These are phyloP conservation scores for Grammothele lineata DNA, from an alignment of 768 basidiomycete species.

Conservation along the genomic window DNA sequence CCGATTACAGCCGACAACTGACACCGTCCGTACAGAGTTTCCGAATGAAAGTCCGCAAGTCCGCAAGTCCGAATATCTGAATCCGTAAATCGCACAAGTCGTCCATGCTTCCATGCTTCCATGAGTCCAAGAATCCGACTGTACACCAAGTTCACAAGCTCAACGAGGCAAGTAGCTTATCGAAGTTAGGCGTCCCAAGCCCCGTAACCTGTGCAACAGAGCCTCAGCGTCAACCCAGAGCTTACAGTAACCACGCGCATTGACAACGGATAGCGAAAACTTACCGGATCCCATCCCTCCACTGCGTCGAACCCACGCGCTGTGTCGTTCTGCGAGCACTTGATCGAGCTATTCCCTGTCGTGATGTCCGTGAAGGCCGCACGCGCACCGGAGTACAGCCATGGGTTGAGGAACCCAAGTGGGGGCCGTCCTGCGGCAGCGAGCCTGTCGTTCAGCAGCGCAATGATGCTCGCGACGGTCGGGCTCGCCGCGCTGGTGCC, in stretches of 20 bases:
- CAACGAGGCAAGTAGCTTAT: slow-evolving; percentile 12
- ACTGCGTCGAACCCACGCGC: slow-evolving; percentile 29
- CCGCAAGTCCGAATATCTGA: too few relatives aligned
- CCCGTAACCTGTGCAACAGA: slow-evolving; percentile 23
- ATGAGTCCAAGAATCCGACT: too few relatives aligned
- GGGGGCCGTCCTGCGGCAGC: slow-evolving; percentile 21
- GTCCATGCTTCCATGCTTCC: too few relatives aligned
- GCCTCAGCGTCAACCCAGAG: slow-evolving; percentile 1
- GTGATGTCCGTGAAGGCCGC: slow-evolving; percentile 23
- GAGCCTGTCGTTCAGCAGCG: slow-evolving; percentile 43
- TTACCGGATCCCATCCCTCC: slow-evolving; percentile 31
- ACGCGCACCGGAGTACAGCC: slow-evolving; percentile 23
- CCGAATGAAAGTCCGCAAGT: too few relatives aligned
- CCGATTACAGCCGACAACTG: too few relatives aligned
- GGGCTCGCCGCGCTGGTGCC: slow-evolving; percentile 67
- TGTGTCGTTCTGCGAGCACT: slow-evolving; percentile 19
- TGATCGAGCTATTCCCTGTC: slow-evolving; percentile 17
- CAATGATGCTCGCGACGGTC: slow-evolving; percentile 56
- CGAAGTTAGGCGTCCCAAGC: slow-evolving; percentile 29
- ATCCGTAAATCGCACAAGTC: too few relatives aligned
- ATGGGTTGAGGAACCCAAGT: slow-evolving; percentile 35
- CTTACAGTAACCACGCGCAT: not conserved
- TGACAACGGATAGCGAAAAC: not conserved
- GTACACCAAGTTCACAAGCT: not conserved
- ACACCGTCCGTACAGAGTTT: too few relatives aligned